phyloP scores from a whole-genome alignment of 2,329 filamentous ascomycete genomes.

The Neonectria faginata region DNA sequence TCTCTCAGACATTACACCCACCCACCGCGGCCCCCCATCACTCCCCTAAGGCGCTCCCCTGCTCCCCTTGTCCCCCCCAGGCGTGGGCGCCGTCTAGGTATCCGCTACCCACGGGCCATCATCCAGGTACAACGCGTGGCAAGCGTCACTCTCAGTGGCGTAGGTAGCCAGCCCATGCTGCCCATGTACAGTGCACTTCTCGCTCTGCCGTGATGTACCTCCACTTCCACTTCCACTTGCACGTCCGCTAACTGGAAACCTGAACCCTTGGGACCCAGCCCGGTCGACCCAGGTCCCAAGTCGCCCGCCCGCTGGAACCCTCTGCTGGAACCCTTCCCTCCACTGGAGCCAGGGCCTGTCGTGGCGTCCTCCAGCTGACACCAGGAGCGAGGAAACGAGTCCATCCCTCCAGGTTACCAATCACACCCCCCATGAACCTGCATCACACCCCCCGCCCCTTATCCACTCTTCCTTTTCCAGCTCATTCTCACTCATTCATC shows the following conservation, averaged over 20 bases:
- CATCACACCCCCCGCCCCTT: constrained; percentile 4
- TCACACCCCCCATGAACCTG: constrained; percentile 16
- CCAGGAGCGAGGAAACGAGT: constrained; percentile 29
- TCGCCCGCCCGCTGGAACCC: constrained; percentile 23
- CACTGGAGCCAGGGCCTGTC: constrained; percentile 43
- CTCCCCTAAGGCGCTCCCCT: constrained; percentile 12
- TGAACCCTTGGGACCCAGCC: constrained; percentile 20
- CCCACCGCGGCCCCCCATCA: constrained; percentile 23
- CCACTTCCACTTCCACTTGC: constrained; percentile 15
- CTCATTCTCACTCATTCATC: not conserved
- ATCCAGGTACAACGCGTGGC: not conserved
- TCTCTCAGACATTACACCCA: constrained; percentile 40
- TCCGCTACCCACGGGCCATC: constrained; percentile 11
- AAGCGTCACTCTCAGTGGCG: not conserved
- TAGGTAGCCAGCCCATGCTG: constrained; percentile 21
- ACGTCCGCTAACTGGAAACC: constrained; percentile 23
- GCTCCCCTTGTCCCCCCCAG: constrained; percentile 12
- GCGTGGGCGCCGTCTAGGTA: constrained; percentile 12
- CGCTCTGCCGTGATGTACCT: not conserved
- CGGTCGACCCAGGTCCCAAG: constrained; percentile 16
- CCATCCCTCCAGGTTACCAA: constrained; percentile 1
- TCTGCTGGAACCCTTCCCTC: constrained; percentile 16
- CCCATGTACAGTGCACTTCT: constrained; percentile 12
- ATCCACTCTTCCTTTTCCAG: constrained; percentile 6
- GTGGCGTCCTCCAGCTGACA: constrained; percentile 48